A percentile compares a stretch with the other conserved stretches of the same genome.
These are phyloP conservation scores for Erysimum cheiranthoides DNA, from an alignment of 345 rosid genomes.

Conservation along the genomic window DNA sequence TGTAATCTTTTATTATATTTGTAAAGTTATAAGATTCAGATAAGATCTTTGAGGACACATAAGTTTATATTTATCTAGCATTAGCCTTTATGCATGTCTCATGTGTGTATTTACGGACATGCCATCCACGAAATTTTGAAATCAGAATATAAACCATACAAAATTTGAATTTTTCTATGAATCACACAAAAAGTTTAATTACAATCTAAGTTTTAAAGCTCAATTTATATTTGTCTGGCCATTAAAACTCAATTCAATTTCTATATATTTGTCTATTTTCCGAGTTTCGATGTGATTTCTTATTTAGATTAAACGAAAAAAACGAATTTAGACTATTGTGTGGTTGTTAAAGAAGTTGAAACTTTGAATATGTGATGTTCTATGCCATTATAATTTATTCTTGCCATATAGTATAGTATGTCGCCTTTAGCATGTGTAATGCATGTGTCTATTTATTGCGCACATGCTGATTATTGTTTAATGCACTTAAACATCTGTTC, in stretches of 20 bases:
- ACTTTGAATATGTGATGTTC: neutral
- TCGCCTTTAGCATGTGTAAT: conserved; percentile 16
- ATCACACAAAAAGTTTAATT: neutral
- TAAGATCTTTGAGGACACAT: conserved; percentile 12
- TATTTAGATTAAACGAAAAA: too few species aligned
- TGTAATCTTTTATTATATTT: neutral
- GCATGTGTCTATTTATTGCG: conserved; percentile 12
- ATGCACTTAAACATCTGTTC: conserved; percentile 1
- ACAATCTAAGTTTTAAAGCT: neutral
- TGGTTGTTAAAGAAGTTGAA: neutral
- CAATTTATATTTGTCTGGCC: too few species aligned
- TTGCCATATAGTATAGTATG: neutral
- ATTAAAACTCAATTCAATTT: too few species aligned
- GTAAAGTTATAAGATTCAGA: neutral
- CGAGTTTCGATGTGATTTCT: too few species aligned
- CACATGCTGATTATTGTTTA: conserved; percentile 16
- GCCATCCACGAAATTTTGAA: too few species aligned
- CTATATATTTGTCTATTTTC: too few species aligned
- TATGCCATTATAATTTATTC: neutral
- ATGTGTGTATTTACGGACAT: conserved; percentile 19
- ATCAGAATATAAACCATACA: too few species aligned
- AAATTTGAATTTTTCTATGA: too few species aligned
- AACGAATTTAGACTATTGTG: neutral
- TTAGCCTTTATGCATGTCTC: conserved; percentile 22
- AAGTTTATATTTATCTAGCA: neutral